These are phyloP conservation scores for Chionographis japonica DNA, from an alignment of 106 monocot genomes.

Conservation along the genomic window DNA sequence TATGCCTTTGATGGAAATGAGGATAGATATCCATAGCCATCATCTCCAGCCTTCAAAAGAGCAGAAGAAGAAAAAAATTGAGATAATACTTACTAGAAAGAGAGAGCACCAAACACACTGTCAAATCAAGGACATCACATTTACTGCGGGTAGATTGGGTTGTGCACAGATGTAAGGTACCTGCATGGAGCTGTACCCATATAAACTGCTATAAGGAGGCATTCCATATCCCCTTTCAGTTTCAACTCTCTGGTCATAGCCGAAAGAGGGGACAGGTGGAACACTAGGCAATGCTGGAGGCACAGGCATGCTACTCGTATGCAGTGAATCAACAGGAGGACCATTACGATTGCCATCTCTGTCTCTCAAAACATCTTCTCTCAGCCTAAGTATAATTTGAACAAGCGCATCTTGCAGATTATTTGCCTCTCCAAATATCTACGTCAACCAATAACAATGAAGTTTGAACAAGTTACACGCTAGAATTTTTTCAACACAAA, in stretches of 20 bases:
- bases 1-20: slow-evolving; percentile 64
- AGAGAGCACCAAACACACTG: not conserved
- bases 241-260: slow-evolving; percentile 71
- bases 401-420: slow-evolving; percentile 71
- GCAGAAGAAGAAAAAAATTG: not conserved
- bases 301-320: slow-evolving; percentile 31
- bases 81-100: not conserved
- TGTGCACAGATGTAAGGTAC: slow-evolving; percentile 18
- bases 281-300: slow-evolving; percentile 40
- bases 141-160: not conserved
- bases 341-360: slow-evolving; percentile 37
- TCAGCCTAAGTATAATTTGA: slow-evolving; percentile 76
- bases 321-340: slow-evolving; percentile 33
- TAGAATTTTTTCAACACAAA: not conserved
- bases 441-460: not conserved
- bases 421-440: slow-evolving; percentile 74
- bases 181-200: slow-evolving; percentile 68
- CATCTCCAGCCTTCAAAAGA: slow-evolving; percentile 51
- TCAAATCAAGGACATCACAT: too few relatives aligned
- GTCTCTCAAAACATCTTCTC: slow-evolving; percentile 73
- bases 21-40: slow-evolving; percentile 48
- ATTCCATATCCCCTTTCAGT: slow-evolving; percentile 41
- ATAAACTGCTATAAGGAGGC: slow-evolving; percentile 42
- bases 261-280: slow-evolving; percentile 29
- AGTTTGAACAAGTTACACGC: not conserved